Evolutionary conservation across 352 stramenopile genomes (phyloP).

Genomic region (Phytophthora europaea): DNA sequence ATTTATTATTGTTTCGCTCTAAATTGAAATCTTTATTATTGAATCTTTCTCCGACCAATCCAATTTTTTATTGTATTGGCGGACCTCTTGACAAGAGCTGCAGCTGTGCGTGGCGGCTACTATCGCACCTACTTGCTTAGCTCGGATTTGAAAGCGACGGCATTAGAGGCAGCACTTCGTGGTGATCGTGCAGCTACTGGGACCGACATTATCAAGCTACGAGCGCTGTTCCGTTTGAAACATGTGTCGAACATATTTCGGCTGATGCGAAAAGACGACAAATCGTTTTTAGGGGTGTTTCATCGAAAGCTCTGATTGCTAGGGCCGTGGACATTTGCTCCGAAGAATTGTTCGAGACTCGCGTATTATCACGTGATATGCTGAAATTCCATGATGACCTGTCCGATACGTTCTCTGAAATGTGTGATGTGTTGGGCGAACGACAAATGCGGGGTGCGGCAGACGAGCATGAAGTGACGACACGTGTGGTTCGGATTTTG

Average conservation of each 20-base stretch:
- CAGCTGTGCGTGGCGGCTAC: slow-evolving; percentile 27
- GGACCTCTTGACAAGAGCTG: no score
- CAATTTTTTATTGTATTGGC: no score
- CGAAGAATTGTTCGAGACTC: slow-evolving; percentile 30
- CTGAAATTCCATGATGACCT: slow-evolving; percentile 45
- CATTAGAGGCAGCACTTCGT: slow-evolving; percentile 26
- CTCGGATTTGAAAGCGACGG: background rate
- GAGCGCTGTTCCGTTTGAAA: slow-evolving; percentile 6
- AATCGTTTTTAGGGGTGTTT: slow-evolving; percentile 20
- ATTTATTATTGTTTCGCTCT: no score
- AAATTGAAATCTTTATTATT: no score
- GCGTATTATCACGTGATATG: slow-evolving; percentile 44
- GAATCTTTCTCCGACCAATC: no score
- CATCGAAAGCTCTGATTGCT: slow-evolving; percentile 18
- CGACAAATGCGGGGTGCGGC: background rate
- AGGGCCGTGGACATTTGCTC: slow-evolving; percentile 26
- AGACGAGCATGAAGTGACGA: background rate
- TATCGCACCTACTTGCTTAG: slow-evolving; percentile 30
- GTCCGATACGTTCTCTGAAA: slow-evolving; percentile 31
- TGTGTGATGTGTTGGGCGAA: slow-evolving; percentile 24
- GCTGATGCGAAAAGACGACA: slow-evolving; percentile 32
- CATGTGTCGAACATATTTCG: background rate
- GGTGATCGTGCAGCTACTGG: background rate
- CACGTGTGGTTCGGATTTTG: background rate
- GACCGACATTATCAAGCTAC: slow-evolving; percentile 1